Percentiles rank a stretch among this genome's conserved stretches.
Conservation (phyloP, 345 rosid species). For the Syzygium jambos region DNA sequence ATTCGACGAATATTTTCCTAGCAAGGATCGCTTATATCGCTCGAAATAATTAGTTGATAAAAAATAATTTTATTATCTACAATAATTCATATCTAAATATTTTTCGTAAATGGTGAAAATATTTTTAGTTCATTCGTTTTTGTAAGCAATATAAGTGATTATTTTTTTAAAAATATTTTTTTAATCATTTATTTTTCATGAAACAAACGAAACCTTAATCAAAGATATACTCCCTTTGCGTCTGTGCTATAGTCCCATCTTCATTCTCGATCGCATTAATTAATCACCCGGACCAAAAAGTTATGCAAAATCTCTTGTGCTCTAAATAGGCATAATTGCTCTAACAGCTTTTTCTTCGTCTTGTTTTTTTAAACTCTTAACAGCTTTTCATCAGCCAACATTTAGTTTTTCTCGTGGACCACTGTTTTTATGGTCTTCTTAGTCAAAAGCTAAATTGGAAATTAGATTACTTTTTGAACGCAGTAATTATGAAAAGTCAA, state of each 20-base stretch:
- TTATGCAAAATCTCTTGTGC: neutral
- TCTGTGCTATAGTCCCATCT: neutral
- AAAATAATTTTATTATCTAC: too few species aligned
- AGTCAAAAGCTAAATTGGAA: neutral
- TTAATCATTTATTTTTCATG: too few species aligned
- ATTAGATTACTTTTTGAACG: neutral
- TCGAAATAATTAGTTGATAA: too few species aligned
- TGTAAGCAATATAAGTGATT: too few species aligned
- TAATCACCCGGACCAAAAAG: neutral
- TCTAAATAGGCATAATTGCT: too few species aligned
- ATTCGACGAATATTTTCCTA: too few species aligned
- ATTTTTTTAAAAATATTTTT: too few species aligned
- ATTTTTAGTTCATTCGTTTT: too few species aligned
- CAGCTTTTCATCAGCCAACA: neutral
- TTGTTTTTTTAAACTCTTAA: too few species aligned
- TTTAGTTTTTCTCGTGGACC: neutral
- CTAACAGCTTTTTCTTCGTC: too few species aligned
- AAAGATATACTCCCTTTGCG: neutral
- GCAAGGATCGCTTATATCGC: fast-evolving
- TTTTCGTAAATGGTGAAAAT: neutral
- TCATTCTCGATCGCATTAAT: neutral
- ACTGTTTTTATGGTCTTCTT: neutral
- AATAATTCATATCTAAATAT: too few species aligned
- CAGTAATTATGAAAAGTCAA: neutral
- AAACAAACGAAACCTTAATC: neutral